Evolutionary conservation across 2,329 filamentous ascomycete species (phyloP).

Genomic region (Coleophoma eucalyptorum): DNA sequence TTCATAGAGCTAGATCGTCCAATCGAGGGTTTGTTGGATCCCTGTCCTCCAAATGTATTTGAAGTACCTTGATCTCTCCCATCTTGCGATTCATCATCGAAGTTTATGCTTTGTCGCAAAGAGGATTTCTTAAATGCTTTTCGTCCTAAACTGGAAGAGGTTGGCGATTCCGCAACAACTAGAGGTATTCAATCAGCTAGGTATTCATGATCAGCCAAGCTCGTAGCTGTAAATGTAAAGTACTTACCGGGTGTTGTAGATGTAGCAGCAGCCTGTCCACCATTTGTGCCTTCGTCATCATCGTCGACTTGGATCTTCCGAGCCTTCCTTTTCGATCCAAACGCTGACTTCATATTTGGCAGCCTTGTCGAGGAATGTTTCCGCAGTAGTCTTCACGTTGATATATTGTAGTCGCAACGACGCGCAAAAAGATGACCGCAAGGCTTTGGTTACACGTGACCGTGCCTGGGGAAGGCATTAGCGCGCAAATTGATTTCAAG

Average conservation of each 20-base stretch:
- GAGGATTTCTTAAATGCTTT: slow-evolving; percentile 56
- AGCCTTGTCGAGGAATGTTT: neutral
- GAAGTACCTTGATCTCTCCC: slow-evolving; percentile 17
- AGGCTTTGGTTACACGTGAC: slow-evolving; percentile 21
- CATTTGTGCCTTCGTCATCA: slow-evolving; percentile 48
- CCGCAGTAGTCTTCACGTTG: no score
- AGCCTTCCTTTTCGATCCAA: slow-evolving; percentile 61
- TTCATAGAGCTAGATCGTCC: slow-evolving; percentile 55
- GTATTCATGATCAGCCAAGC: slow-evolving; percentile 21
- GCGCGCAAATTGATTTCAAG: slow-evolving; percentile 5
- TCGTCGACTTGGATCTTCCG: slow-evolving; percentile 72
- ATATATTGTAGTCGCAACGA: neutral
- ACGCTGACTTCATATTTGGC: slow-evolving; percentile 30
- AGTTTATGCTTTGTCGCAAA: slow-evolving; percentile 51
- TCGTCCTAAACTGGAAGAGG: slow-evolving; percentile 35
- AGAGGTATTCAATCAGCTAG: slow-evolving; percentile 18
- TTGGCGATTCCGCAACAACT: slow-evolving; percentile 9
- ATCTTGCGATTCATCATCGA: slow-evolving; percentile 27
- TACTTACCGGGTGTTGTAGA: slow-evolving; percentile 21
- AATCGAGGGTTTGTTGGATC: slow-evolving; percentile 35
- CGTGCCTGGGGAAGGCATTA: slow-evolving; percentile 7
- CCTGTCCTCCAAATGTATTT: slow-evolving; percentile 1
- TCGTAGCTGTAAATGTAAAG: slow-evolving; percentile 11
- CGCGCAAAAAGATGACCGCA: neutral
- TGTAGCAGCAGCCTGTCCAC: slow-evolving; percentile 4